phyloP scores from a whole-genome alignment of 352 stramenopile genomes.

The Hyaloperonospora brassicae region DNA sequence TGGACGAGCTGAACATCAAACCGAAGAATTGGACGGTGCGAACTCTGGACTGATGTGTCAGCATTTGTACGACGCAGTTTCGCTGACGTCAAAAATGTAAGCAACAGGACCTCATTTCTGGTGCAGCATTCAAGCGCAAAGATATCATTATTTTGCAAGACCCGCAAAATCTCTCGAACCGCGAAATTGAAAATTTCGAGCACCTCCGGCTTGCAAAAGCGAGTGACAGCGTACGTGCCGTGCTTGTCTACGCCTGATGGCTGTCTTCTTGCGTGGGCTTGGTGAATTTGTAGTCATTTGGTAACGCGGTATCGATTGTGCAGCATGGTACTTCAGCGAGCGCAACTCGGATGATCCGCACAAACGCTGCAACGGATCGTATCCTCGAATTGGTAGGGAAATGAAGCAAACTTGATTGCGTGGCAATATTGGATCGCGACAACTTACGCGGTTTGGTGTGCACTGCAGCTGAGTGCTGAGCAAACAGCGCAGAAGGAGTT shows the following conservation, averaged over 20 bases:
- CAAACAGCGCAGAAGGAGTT: slow-evolving; percentile 56
- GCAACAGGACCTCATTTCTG: slow-evolving; percentile 88
- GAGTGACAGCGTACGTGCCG: slow-evolving; percentile 28
- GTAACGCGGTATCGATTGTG: background rate
- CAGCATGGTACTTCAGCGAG: slow-evolving; percentile 12
- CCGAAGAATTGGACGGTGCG: slow-evolving; percentile 91
- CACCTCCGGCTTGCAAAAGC: slow-evolving; percentile 83
- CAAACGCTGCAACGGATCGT: slow-evolving; percentile 73
- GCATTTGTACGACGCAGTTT: background rate
- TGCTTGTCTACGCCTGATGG: too few relatives aligned
- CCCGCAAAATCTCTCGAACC: slow-evolving; percentile 80
- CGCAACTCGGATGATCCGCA: slow-evolving; percentile 56
- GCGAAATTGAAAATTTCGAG: slow-evolving; percentile 97
- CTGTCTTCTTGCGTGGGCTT: too few relatives aligned
- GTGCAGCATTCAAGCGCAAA: slow-evolving; percentile 86
- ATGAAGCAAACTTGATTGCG: background rate
- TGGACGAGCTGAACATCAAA: slow-evolving; percentile 98
- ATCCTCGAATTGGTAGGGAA: slow-evolving; percentile 61
- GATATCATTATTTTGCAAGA: slow-evolving; percentile 95
- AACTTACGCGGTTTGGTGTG: background rate
- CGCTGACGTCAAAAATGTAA: background rate
- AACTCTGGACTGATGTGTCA: background rate
- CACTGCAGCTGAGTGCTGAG: slow-evolving; percentile 53
- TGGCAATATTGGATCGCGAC: background rate
- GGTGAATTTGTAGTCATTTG: background rate